Evolutionary conservation across 805 yeast genomes (phyloP).

Genomic region (Komagataella pseudopastoris): DNA sequence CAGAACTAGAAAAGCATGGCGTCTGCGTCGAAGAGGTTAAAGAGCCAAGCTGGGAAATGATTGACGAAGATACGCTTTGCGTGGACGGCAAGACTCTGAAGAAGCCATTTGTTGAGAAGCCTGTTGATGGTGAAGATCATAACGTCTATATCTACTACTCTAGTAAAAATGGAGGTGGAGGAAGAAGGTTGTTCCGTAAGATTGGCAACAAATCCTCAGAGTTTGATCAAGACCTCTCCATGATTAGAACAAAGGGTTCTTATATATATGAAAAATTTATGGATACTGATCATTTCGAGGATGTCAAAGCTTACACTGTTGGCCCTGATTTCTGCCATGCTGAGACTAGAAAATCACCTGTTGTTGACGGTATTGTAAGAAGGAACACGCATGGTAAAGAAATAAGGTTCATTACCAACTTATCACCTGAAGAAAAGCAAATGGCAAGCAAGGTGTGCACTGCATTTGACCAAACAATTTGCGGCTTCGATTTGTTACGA

Average conservation of each 20-base stretch:
- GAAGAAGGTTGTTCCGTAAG: slow-evolving; percentile 83
- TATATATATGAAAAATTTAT: slow-evolving; percentile 87
- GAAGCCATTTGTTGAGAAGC: slow-evolving; percentile 96
- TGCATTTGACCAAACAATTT: slow-evolving; percentile 82
- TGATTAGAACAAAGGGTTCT: slow-evolving; percentile 82
- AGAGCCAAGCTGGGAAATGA: slow-evolving; percentile 81
- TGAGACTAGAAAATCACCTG: slow-evolving; percentile 96
- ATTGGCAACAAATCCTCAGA: slow-evolving; percentile 96
- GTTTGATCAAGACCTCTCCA: slow-evolving; percentile 66
- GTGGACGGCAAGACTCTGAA: slow-evolving; percentile 60
- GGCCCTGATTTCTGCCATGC: slow-evolving; percentile 91
- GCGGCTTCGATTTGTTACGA: slow-evolving; percentile 91
- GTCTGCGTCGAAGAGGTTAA: slow-evolving; percentile 31
- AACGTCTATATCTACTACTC: slow-evolving; percentile 89
- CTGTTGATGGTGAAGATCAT: slow-evolving; percentile 98
- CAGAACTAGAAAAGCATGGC: slow-evolving; percentile 47
- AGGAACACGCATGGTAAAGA: slow-evolving; percentile 97
- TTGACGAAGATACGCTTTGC: slow-evolving; percentile 70
- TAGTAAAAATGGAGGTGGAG: slow-evolving; percentile 90
- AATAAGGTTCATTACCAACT: slow-evolving; percentile 75
- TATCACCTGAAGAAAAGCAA: slow-evolving; percentile 57
- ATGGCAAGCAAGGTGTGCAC: slow-evolving; percentile 72
- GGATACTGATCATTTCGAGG: slow-evolving; percentile 98
- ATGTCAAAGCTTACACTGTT: slow-evolving; percentile 96
- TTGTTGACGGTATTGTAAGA: slow-evolving; percentile 97